These are phyloP conservation scores for Neurospora sublineolata DNA, from an alignment of 495 filamentous ascomycete genomes.

Conservation along the genomic window DNA sequence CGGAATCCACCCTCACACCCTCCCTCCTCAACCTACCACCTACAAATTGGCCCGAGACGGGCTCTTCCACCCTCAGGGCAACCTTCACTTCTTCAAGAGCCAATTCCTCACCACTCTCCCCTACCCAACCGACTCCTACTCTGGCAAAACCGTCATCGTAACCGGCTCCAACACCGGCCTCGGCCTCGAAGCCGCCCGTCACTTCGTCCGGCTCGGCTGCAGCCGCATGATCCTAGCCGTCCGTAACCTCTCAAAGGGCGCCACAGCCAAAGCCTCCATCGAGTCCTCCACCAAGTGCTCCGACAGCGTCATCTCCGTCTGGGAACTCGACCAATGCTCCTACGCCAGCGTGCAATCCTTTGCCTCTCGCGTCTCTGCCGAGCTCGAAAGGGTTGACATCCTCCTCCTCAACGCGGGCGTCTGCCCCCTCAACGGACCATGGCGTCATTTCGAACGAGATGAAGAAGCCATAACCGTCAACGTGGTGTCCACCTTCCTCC, in stretches of 20 bases:
- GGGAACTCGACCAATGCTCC: slow-evolving; percentile 36
- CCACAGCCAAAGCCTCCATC: slow-evolving; percentile 33
- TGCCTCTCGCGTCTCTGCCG: slow-evolving; percentile 8
- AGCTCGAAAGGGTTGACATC: slow-evolving; percentile 30
- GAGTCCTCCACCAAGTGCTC: slow-evolving; percentile 23
- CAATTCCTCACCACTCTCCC: slow-evolving; percentile 7
- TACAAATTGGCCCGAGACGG: not conserved
- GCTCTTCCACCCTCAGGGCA: not conserved
- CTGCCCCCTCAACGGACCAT: slow-evolving; percentile 2
- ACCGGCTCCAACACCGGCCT: slow-evolving; percentile 44
- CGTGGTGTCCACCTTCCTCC: slow-evolving; percentile 35
- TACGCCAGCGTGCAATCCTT: slow-evolving; percentile 19
- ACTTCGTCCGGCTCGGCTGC: slow-evolving; percentile 31
- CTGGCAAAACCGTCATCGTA: slow-evolving; percentile 36
- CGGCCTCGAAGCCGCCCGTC: slow-evolving; percentile 38
- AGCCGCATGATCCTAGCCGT: slow-evolving; percentile 37
- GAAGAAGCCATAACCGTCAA: slow-evolving; percentile 44
- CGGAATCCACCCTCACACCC: not conserved
- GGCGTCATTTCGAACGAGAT: slow-evolving; percentile 19
- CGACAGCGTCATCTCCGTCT: slow-evolving; percentile 40
- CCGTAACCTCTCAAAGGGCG: slow-evolving; percentile 28
- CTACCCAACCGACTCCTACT: not conserved
- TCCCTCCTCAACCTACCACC: not conserved
- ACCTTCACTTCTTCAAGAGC: not conserved
- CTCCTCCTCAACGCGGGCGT: slow-evolving; percentile 37